Base-by-base conservation (phyloP, 306 rosid species). In the Lathyrus tuberosus region DNA sequence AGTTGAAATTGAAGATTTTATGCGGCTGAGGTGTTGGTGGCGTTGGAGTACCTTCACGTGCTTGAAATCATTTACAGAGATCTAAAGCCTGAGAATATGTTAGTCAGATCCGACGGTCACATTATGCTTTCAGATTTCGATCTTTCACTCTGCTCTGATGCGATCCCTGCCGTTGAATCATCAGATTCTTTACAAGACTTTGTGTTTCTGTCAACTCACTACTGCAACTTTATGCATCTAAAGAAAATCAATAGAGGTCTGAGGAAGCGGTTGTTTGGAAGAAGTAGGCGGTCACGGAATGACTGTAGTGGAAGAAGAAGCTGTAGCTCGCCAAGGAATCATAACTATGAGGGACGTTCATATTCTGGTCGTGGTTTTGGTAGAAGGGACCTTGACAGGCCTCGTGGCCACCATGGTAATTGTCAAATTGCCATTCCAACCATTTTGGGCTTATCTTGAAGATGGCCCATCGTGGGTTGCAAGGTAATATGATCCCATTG, bases 61-160 rank as follows among this genome's bases (percentile, higher is more conserved):
- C 69, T 94, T 69, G 98, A 97, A 75, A 88, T 94, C 83, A 87
- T 94, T 22, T 94, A 90, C 87, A 84, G 98, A 49, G 98, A 94
- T 83, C 81, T 94, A 7, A 94, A 94, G 66, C 98, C 98, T 0
- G 98, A 94, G 62, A 94, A 94, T 76, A 97, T 94, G 67, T 77
- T 94, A 5, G 97, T 94, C 48, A 82, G 96, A 87, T 90, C 98
- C 0, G 98, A 94, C 86, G 97, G 98, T 81, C 98, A 94, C 72
- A 90, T 94, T 78, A 94, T 94, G 98, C 92, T 94, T 52, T 90
- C 97, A 1, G 98, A 94, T 73, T 94, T 94, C 28, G 98, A 94
- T 82, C 94, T 94, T 17, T 94, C 97, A 0, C 81, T 94, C 7
- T 88, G 96, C 65, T 87, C 97, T 0, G 85, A 94, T 61, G 91